Evolutionary conservation across 1,139 yeast genomes (phyloP), one percentile per base, ranked within the genome.

Genomic region (Geotrichum aggregatum): DNA sequence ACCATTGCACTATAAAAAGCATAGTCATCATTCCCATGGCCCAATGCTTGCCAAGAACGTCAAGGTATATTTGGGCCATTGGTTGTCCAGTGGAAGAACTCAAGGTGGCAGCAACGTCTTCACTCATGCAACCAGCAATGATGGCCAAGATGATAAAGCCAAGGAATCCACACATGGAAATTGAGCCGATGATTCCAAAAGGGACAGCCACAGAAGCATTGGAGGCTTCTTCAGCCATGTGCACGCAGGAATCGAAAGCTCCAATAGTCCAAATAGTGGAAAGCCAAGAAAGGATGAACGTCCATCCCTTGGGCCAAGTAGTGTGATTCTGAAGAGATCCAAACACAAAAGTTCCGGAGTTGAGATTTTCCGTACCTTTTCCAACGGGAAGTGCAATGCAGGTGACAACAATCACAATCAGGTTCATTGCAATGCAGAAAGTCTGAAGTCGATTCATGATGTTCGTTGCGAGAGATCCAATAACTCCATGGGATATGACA

Each of bases 211-310:
- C 73, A 22, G 82, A 74, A 11, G 91, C 87, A 61, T 82, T 78
- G 42, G 73, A 72, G 24, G 86, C 85, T 64, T 84, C 91, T 66
- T 84, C 92, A 18, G 69, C 63, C 77, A 83, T 79, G 66, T 84
- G 91, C 47, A 83, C 81, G 59, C 84, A 82, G 4, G 85, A 78
- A 64, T 84, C 91, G 63, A 82, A 83, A 0, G 86, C 82, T 52
- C 66, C 62, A 52, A 66, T 64, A 10, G 66, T 63, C 70, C 70
- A 67, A 34, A 57, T 78, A 0, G 85, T 83, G 1, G 87, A 82
- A 76, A 82, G 76, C 76, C 84, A 77, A 16, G 82, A 74, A 47
- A 79, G 66, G 59, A 78, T 66, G 64, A 79, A 80, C 46, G 81
- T 76, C 85, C 87, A 84, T n/a, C 88, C 89, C 18, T 70, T 66